Percentiles rank a stretch among this genome's conserved stretches.
Evolutionary conservation across 352 stramenopile species (phyloP).

Genomic region (Phytophthora foliorum): DNA sequence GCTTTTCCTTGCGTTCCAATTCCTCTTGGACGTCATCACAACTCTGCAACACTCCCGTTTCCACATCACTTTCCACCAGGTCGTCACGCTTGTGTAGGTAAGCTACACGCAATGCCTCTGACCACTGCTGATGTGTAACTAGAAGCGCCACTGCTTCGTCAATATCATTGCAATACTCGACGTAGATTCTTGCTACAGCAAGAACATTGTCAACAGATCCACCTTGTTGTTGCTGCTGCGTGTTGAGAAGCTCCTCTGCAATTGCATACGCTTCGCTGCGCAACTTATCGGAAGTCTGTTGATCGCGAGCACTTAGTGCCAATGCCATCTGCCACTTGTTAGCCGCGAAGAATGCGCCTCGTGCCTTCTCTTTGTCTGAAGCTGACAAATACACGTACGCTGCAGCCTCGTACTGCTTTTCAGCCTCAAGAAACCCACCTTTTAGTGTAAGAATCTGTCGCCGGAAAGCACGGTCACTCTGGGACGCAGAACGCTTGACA

Average conservation of each 20-base stretch:
- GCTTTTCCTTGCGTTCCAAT: conserved; percentile 45
- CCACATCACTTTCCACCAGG: conserved; percentile 79
- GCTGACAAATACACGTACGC: conserved; percentile 73
- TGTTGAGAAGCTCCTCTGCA: conserved; percentile 58
- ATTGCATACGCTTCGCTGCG: conserved; percentile 60
- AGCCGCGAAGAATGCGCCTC: conserved; percentile 64
- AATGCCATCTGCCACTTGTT: conserved; percentile 74
- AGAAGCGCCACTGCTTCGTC: conserved; percentile 79
- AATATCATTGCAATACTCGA: conserved; percentile 79
- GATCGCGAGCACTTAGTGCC: conserved; percentile 42
- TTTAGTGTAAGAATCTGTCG: conserved; percentile 59
- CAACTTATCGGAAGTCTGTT: conserved; percentile 39
- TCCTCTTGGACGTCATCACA: conserved; percentile 62
- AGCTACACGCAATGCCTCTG: conserved; percentile 65
- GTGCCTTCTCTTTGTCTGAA: conserved; percentile 46
- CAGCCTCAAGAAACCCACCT: conserved; percentile 48
- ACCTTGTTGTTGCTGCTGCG: conserved; percentile 35
- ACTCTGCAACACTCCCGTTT: conserved; percentile 59
- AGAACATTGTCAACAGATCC: conserved; percentile 41
- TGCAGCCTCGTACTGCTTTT: conserved; percentile 58
- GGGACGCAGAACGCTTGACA: conserved; percentile 9
- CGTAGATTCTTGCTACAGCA: conserved; percentile 63
- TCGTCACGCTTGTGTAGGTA: conserved; percentile 66
- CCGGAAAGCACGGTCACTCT: conserved; percentile 39
- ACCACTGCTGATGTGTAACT: conserved; percentile 68